Conservation (phyloP, 345 rosid species). For the Gossypium anomalum region DNA sequence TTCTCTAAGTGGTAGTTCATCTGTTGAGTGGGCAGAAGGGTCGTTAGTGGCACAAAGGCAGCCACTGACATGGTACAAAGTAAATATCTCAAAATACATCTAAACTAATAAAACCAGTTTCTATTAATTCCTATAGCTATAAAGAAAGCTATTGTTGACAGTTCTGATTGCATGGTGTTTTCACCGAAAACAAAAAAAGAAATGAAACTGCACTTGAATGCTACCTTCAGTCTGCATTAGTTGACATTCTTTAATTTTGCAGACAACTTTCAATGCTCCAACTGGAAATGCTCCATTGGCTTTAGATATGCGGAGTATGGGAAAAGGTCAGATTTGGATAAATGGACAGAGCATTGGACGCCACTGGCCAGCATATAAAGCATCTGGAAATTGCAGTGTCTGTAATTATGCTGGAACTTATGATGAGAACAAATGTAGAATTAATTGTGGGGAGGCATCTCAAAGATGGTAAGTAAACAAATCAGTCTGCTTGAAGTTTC, state of each 20-base stretch:
- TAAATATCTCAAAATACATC: conserved; percentile 26
- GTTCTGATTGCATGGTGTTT: neutral
- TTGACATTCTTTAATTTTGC: conserved; percentile 23
- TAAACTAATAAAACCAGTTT: neutral
- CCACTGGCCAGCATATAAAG: conserved; percentile 90
- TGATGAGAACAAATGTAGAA: conserved; percentile 68
- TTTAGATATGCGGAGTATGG: conserved; percentile 89
- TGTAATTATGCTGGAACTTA: conserved; percentile 75
- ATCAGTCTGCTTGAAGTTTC: neutral
- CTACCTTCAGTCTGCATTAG: neutral
- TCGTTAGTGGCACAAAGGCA: conserved; percentile 71
- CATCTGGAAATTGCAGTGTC: conserved; percentile 58
- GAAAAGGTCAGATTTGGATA: conserved; percentile 96
- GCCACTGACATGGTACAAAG: conserved; percentile 94
- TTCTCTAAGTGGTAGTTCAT: conserved; percentile 75
- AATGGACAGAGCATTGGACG: conserved; percentile 91
- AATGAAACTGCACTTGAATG: neutral
- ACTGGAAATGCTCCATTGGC: conserved; percentile 80
- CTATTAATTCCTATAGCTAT: neutral
- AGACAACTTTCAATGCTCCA: conserved; percentile 90
- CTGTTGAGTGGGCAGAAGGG: conserved; percentile 90
- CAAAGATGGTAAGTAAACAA: conserved; percentile 68
- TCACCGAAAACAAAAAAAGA: neutral
- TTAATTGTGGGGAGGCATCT: conserved; percentile 88
- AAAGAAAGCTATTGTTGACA: neutral